Evolutionary conservation across 2,329 filamentous ascomycete species (phyloP), one percentile per base, ranked within the genome.

Genomic region (Claviceps arundinis): DNA sequence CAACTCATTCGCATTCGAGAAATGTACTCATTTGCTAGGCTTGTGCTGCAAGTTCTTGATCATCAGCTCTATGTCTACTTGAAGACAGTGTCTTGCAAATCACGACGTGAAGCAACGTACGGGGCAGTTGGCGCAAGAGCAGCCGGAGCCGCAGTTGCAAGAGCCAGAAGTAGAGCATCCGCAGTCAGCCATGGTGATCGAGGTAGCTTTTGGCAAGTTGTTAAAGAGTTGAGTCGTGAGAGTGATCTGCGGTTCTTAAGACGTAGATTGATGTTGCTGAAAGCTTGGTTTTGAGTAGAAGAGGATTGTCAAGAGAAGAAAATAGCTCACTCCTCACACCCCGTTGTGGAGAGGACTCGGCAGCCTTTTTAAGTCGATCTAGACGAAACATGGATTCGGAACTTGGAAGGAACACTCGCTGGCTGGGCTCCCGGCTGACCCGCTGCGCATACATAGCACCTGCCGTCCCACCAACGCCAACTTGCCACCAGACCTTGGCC

Each of bases 101-200:
- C 26, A 30, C 26, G 9, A 30, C 26, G 8, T 11, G 26, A 4
- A 30, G 26, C 26, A 26, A 64, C 69, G 61, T 67, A 73, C 70
- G 58, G 70, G 69, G 68, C 70, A 73, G 61, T 62, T 63, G 47
- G 61, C 57, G 58, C 70, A 73, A 56, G 68, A 65, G 69, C 70
- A 73, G 63, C 57, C 43, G 34, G 63, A 60, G 59, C 70, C 70
- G 62, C 70, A 73, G 61, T 61, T 60, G 61, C 70, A 73, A 50
- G 65, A 60, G 58, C 70, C 70, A 55, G 68, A 65, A 50, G 64
- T 58, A 58, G 67, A 59, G 56, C 70, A 72, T 60, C 69, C 69
- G 58, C 68, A 73, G 60, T 64, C 68, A 55, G 62, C 62, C 70
- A 73, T 73, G 58, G 55, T 71, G 62, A 63, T 9, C 48, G 13